phyloP scores from a whole-genome alignment of 208 protist species.

The Blechomonas ayalai region DNA sequence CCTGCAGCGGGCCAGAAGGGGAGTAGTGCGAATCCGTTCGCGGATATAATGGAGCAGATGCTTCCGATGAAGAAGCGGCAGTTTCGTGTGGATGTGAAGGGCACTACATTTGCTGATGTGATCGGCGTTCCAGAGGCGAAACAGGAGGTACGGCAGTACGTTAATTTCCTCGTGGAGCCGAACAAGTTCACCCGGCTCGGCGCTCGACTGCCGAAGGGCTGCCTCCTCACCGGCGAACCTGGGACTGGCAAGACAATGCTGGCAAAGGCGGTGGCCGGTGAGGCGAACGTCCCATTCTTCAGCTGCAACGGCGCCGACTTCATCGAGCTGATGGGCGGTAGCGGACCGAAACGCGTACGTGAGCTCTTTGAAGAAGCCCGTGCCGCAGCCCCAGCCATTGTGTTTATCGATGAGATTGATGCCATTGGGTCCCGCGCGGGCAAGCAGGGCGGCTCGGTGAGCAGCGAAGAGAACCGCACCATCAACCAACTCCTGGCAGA shows the following conservation, averaged over 20 bases:
- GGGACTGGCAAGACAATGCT: slow-evolving; percentile 98
- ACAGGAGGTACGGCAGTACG: slow-evolving; percentile 95
- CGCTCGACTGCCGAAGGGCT: slow-evolving; percentile 94
- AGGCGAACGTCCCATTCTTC: slow-evolving; percentile 93
- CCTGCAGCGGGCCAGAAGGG: slow-evolving; percentile 10
- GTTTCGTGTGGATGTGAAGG: slow-evolving; percentile 82
- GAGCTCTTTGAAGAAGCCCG: slow-evolving; percentile 95
- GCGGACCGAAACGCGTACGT: slow-evolving; percentile 91
- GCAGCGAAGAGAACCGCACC: slow-evolving; percentile 91
- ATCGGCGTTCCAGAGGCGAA: slow-evolving; percentile 96
- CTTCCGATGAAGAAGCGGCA: slow-evolving; percentile 84
- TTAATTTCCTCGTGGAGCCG: slow-evolving; percentile 95
- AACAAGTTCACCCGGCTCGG: slow-evolving; percentile 94
- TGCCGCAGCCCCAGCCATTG: slow-evolving; percentile 91
- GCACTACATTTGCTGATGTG: slow-evolving; percentile 90
- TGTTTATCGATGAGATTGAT: slow-evolving; percentile 99
- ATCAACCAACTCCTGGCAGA: slow-evolving; percentile 96
- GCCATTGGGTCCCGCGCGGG: slow-evolving; percentile 88
- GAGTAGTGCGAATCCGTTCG: slow-evolving; percentile 40
- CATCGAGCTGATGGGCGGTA: slow-evolving; percentile 96
- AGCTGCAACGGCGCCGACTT: slow-evolving; percentile 95
- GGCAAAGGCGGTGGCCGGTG: slow-evolving; percentile 95
- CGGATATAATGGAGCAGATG: slow-evolving; percentile 80
- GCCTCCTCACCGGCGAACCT: slow-evolving; percentile 94
- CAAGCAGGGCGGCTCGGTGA: slow-evolving; percentile 71